Conservation (phyloP, 306 rosid genomes). For the Abrus precatorius region DNA sequence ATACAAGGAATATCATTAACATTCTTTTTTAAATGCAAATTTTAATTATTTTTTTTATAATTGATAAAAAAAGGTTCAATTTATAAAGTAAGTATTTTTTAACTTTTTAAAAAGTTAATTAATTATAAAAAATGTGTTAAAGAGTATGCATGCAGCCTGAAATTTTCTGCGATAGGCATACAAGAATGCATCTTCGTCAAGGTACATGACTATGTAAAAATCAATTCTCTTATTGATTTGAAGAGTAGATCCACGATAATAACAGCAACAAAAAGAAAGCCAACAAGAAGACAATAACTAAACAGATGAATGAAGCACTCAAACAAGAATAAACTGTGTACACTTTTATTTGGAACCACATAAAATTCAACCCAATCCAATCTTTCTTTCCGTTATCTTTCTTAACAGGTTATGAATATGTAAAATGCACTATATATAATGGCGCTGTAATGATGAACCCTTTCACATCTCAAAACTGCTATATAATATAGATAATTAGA, state of each 20-base stretch:
- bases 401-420: neutral
- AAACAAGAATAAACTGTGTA: slow-evolving; percentile 4
- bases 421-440: neutral
- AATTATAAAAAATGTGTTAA: too few species aligned
- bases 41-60: too few species aligned
- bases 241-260: neutral
- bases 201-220: neutral
- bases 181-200: neutral
- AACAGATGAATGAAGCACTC: neutral
- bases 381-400: neutral
- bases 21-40: too few species aligned
- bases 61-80: too few species aligned
- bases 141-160: too few species aligned
- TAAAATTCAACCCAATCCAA: slow-evolving; percentile 8
- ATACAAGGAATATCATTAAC: too few species aligned
- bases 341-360: neutral
- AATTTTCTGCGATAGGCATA: too few species aligned
- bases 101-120: too few species aligned
- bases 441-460: neutral
- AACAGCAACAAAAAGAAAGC: neutral
- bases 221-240: neutral
- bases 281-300: neutral
- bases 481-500: neutral
- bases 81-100: too few species aligned
- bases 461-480: neutral